Conservation (phyloP, 2,329 filamentous ascomycete species). For the Colletotrichum liriopes region DNA sequence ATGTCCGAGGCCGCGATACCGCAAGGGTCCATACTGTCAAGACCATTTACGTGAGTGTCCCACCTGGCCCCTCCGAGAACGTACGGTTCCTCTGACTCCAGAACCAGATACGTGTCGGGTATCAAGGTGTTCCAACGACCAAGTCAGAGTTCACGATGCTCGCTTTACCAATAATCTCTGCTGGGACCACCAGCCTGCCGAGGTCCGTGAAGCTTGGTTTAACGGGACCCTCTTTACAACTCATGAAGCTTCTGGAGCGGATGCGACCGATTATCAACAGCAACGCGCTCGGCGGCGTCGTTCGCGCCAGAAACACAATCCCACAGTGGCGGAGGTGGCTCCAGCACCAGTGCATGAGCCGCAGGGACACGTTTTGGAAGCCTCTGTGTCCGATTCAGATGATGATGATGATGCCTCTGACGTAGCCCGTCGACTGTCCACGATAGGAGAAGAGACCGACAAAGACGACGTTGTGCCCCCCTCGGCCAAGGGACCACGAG, state of each 20-base stretch:
- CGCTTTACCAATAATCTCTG: slow-evolving; percentile 40
- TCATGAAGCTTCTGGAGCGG: not conserved
- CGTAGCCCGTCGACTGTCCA: slow-evolving; percentile 11
- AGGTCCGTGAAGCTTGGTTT: slow-evolving; percentile 23
- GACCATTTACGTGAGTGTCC: slow-evolving; percentile 38
- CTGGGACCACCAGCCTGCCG: slow-evolving; percentile 34
- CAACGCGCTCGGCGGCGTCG: slow-evolving; percentile 31
- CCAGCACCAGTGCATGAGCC: not conserved
- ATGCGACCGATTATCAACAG: slow-evolving; percentile 11
- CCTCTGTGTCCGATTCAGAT: not conserved
- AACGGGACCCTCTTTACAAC: not conserved
- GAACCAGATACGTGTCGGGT: slow-evolving; percentile 38
- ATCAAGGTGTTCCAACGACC: slow-evolving; percentile 34
- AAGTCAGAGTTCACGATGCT: slow-evolving; percentile 32
- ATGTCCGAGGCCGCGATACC: slow-evolving; percentile 30
- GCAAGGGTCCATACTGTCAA: slow-evolving; percentile 40
- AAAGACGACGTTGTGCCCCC: not conserved
- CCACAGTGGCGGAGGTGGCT: not conserved
- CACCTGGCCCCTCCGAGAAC: not conserved
- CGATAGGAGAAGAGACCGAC: slow-evolving; percentile 24
- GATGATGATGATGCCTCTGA: slow-evolving; percentile 5
- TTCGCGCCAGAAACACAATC: slow-evolving; percentile 18
- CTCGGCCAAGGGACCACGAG: not conserved
- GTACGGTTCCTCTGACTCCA: slow-evolving; percentile 21
- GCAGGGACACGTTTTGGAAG: not conserved